Percentiles rank a stretch among this genome's conserved stretches.
Conservation (phyloP, 2,329 filamentous ascomycete species). For the Coniochaeta ligniaria region DNA sequence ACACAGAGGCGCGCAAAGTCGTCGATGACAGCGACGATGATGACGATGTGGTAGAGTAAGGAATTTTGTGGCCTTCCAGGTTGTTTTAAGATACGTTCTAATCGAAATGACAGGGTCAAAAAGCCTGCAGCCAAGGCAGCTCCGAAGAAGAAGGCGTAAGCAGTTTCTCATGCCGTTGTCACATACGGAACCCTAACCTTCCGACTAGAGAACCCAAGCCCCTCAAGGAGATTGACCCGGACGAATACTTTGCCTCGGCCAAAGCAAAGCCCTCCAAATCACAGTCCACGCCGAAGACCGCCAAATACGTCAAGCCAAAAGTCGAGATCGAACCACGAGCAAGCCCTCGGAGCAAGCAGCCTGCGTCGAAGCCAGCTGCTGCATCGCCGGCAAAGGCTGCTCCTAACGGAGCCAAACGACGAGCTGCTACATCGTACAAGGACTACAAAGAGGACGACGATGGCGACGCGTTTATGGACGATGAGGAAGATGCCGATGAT, state of each 20-base stretch:
- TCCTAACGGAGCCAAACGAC: slow-evolving; percentile 30
- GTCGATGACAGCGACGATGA: slow-evolving; percentile 79
- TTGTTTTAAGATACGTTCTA: slow-evolving; percentile 3
- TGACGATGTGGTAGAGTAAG: slow-evolving; percentile 49
- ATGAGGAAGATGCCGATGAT: slow-evolving; percentile 68
- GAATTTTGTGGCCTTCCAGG: slow-evolving; percentile 1
- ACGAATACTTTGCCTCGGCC: slow-evolving; percentile 49
- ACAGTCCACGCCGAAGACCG: slow-evolving; percentile 31
- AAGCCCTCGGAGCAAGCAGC: slow-evolving; percentile 42
- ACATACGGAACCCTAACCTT: slow-evolving; percentile 2
- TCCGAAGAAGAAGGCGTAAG: slow-evolving; percentile 50
- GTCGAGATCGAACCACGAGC: slow-evolving; percentile 39
- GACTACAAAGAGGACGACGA: slow-evolving; percentile 40
- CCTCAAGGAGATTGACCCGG: slow-evolving; percentile 45
- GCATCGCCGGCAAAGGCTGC: slow-evolving; percentile 11
- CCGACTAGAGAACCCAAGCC: slow-evolving; percentile 26
- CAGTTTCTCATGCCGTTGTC: neutral
- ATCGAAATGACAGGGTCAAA: slow-evolving; percentile 34
- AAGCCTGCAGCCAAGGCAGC: slow-evolving; percentile 44
- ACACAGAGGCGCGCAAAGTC: slow-evolving; percentile 55
- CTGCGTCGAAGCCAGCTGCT: slow-evolving; percentile 20
- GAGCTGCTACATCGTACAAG: slow-evolving; percentile 30
- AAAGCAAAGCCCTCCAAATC: slow-evolving; percentile 33
- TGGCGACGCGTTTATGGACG: slow-evolving; percentile 54
- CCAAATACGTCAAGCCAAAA: slow-evolving; percentile 28